phyloP scores from a whole-genome alignment of 805 yeast species.

The Ogataea philodendri region DNA sequence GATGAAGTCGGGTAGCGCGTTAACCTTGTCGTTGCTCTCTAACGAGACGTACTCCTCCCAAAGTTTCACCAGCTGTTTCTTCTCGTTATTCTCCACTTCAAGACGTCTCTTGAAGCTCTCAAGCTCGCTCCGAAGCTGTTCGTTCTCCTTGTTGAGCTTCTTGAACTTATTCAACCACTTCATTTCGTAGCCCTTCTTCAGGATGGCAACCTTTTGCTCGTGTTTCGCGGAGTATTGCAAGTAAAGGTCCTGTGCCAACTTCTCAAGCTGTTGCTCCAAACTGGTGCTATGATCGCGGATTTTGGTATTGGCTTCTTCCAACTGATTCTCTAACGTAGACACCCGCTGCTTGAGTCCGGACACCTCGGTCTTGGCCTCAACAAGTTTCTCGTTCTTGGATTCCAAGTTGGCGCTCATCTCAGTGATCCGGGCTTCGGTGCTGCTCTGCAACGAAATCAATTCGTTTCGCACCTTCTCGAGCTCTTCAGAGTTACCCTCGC shows the following conservation, averaged over 20 bases:
- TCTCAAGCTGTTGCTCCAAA: constrained; percentile 53
- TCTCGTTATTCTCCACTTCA: constrained; percentile 53
- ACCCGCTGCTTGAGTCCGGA: constrained; percentile 15
- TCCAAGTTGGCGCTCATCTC: constrained; percentile 14
- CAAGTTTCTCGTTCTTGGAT: constrained; percentile 16
- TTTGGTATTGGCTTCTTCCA: constrained; percentile 23
- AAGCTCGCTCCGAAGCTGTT: constrained; percentile 48
- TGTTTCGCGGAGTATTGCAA: constrained; percentile 76
- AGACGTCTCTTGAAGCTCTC: constrained; percentile 49
- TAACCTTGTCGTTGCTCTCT: constrained; percentile 27
- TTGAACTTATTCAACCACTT: constrained; percentile 48
- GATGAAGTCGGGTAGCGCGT: constrained; percentile 21
- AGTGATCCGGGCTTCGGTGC: constrained; percentile 10
- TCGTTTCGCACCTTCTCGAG: constrained; percentile 15
- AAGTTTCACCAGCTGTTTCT: constrained; percentile 52
- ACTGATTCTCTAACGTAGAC: constrained; percentile 21
- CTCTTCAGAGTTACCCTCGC: constrained; percentile 11
- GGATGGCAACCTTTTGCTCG: constrained; percentile 62
- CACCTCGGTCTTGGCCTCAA: constrained; percentile 16
- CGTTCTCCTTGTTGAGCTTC: constrained; percentile 42
- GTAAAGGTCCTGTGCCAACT: constrained; percentile 67
- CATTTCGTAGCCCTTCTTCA: constrained; percentile 57
- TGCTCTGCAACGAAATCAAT: constrained; percentile 5
- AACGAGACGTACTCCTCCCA: constrained; percentile 36
- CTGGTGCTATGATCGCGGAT: constrained; percentile 43